A percentile compares a stretch with the other conserved stretches of the same genome.
These are phyloP conservation scores for Salix viminalis DNA, from an alignment of 345 rosid species.

Conservation along the genomic window DNA sequence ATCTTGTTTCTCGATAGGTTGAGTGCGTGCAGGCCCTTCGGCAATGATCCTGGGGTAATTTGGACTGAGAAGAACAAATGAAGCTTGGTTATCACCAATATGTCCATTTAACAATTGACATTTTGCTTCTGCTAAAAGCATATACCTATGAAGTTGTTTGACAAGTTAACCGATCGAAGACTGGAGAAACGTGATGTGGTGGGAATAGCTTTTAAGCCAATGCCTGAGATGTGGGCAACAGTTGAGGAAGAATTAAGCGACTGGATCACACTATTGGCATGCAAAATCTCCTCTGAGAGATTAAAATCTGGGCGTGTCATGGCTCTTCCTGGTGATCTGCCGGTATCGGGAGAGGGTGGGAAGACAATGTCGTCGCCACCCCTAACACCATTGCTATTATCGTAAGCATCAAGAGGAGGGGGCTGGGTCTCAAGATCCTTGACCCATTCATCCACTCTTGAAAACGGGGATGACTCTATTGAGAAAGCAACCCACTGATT, in stretches of 20 bases:
- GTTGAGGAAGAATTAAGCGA: constrained; percentile 78
- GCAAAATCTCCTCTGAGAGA: constrained; percentile 56
- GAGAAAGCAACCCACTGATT: constrained; percentile 88
- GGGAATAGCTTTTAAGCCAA: constrained; percentile 82
- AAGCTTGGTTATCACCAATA: constrained; percentile 1
- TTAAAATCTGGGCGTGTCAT: constrained; percentile 29
- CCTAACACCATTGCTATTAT: constrained; percentile 31
- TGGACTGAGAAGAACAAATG: constrained; percentile 37
- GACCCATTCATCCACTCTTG: constrained; percentile 84
- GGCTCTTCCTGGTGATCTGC: constrained; percentile 34
- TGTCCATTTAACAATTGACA: background rate
- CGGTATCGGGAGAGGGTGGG: constrained; percentile 49
- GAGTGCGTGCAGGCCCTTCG: constrained; percentile 77
- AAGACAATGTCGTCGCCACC: constrained; percentile 28
- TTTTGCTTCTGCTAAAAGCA: constrained; percentile 1
- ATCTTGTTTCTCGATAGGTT: constrained; percentile 85
- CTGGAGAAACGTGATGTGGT: constrained; percentile 56
- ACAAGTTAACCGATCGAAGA: constrained; percentile 75
- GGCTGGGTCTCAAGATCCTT: constrained; percentile 47
- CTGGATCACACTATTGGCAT: constrained; percentile 66
- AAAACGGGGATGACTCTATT: constrained; percentile 52
- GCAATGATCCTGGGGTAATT: constrained; percentile 66
- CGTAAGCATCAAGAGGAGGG: constrained; percentile 24
- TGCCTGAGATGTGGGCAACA: constrained; percentile 72
- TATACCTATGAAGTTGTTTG: constrained; percentile 89